phyloP scores from a whole-genome alignment of 208 protist species.

The Kentomonas sorsogonicus region DNA sequence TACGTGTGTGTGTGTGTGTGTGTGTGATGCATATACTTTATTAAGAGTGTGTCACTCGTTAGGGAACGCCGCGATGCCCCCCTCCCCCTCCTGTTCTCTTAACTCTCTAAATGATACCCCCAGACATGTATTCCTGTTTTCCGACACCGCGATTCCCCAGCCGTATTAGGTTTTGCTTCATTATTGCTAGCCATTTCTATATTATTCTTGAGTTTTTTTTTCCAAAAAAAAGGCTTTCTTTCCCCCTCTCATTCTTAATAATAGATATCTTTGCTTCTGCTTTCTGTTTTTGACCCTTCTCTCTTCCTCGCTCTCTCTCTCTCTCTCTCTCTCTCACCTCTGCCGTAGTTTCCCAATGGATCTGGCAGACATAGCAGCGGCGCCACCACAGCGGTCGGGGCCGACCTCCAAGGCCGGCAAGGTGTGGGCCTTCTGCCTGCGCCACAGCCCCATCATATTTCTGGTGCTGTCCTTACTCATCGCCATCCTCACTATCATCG shows the following conservation, averaged over 20 bases:
- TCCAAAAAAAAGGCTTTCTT: slow-evolving; percentile 2
- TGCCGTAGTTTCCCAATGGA: neutral
- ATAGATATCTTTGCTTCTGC: neutral
- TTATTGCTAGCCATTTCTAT: neutral
- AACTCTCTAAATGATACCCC: too few relatives aligned
- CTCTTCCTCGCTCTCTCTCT: neutral
- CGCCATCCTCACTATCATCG: slow-evolving; percentile 27
- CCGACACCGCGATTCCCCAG: too few relatives aligned
- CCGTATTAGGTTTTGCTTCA: too few relatives aligned
- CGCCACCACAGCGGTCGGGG: slow-evolving; percentile 6
- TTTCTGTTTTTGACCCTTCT: neutral
- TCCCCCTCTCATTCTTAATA: slow-evolving; percentile 6
- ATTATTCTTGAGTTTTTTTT: neutral
- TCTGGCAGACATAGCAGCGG: neutral
- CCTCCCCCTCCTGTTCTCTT: too few relatives aligned
- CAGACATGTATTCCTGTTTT: too few relatives aligned
- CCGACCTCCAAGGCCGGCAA: too few relatives aligned
- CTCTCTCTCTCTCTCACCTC: neutral
- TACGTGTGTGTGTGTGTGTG: too few relatives aligned
- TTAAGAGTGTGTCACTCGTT: neutral
- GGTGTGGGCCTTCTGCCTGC: slow-evolving; percentile 28
- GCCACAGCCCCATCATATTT: slow-evolving; percentile 52
- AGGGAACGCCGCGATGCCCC: too few relatives aligned
- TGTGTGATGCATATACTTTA: too few relatives aligned
- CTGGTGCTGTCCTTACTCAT: slow-evolving; percentile 29